Evolutionary conservation across 164 flowering plant species (phyloP).

Genomic region (Liriodendron chinense): DNA sequence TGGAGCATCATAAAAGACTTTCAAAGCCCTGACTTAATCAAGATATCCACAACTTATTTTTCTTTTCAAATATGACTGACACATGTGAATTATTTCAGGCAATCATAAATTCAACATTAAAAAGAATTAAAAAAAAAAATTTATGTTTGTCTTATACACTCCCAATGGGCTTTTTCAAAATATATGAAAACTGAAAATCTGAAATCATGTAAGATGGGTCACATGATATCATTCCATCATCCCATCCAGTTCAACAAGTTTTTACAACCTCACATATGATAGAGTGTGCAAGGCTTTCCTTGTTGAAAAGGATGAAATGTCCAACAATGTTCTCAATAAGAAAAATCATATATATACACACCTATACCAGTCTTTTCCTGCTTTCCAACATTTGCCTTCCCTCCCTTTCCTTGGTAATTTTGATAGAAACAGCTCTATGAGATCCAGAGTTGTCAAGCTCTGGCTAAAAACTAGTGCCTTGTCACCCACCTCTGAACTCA

Average conservation of each 20-base stretch:
- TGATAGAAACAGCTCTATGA: constrained; percentile 82
- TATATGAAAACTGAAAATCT: too few species aligned
- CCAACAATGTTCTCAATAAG: background rate
- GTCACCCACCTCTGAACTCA: constrained; percentile 77
- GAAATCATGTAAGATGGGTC: too few species aligned
- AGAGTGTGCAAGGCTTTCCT: background rate
- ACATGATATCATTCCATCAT: too few species aligned
- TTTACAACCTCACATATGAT: background rate
- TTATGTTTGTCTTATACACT: background rate
- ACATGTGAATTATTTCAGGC: background rate
- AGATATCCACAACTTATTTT: background rate
- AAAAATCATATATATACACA: constrained; percentile 24
- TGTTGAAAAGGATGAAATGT: background rate
- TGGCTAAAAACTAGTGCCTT: constrained; percentile 93
- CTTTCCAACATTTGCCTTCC: constrained; percentile 76
- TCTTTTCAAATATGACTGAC: background rate
- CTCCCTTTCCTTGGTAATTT: constrained; percentile 58
- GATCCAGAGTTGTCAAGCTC: constrained; percentile 84
- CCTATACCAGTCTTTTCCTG: constrained; percentile 98
- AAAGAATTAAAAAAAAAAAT: too few species aligned
- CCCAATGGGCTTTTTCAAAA: too few species aligned
- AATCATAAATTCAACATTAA: background rate
- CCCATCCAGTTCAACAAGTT: background rate
- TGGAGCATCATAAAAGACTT: background rate
- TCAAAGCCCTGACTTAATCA: background rate